Evolutionary conservation across 805 yeast species (phyloP).

Genomic region (Candida boleticola): DNA sequence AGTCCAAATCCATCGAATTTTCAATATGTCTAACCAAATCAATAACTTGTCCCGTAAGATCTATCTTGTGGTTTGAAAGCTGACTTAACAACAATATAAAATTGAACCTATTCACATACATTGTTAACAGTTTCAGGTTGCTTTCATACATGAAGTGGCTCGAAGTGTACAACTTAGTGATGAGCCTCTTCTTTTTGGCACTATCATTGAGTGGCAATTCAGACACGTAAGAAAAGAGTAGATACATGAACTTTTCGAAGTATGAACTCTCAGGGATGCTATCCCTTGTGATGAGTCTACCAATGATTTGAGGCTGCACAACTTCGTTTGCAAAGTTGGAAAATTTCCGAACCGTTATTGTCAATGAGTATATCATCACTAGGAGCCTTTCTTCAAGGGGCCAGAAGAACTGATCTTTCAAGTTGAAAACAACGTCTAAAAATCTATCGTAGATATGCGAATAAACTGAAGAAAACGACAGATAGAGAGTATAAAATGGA

Average conservation of each 20-base stretch:
- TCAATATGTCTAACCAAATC: slow-evolving; percentile 23
- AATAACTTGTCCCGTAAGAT: slow-evolving; percentile 26
- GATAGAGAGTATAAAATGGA: slow-evolving; percentile 3
- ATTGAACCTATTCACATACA: slow-evolving; percentile 38
- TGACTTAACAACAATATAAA: slow-evolving; percentile 33
- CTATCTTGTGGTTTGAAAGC: slow-evolving; percentile 25
- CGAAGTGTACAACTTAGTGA: slow-evolving; percentile 36
- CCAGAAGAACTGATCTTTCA: slow-evolving; percentile 27
- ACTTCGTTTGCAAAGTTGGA: slow-evolving; percentile 37
- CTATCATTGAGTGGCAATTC: slow-evolving; percentile 15
- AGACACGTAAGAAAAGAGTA: slow-evolving; percentile 33
- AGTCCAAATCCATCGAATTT: slow-evolving; percentile 20
- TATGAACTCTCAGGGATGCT: slow-evolving; percentile 28
- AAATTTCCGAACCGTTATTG: slow-evolving; percentile 30
- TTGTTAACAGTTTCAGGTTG: slow-evolving; percentile 24
- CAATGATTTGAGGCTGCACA: slow-evolving; percentile 18
- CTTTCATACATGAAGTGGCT: slow-evolving; percentile 32
- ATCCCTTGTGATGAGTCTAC: slow-evolving; percentile 19
- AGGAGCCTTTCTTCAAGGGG: slow-evolving; percentile 34
- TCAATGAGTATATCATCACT: slow-evolving; percentile 22
- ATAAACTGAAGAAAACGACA: slow-evolving; percentile 9
- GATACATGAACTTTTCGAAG: slow-evolving; percentile 36
- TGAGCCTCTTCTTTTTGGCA: slow-evolving; percentile 25
- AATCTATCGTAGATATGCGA: slow-evolving; percentile 23
- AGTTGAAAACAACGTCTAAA: slow-evolving; percentile 24